A percentile compares a stretch with the other conserved stretches of the same genome.
phyloP scores from a whole-genome alignment of 176 grass and related monocot species.

The Zea luxurians region DNA sequence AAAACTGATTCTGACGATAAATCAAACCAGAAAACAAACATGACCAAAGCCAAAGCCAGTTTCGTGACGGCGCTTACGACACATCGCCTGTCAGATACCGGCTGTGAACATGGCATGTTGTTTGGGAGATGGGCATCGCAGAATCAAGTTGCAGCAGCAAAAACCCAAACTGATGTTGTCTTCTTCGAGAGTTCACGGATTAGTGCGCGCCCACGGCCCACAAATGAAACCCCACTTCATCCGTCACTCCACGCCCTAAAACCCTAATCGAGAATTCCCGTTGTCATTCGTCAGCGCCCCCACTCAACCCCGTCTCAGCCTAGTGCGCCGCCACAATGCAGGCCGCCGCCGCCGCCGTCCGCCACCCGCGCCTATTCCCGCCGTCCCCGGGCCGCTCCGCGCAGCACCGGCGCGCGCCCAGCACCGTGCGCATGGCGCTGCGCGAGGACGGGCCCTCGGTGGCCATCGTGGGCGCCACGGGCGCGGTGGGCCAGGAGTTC shows the following conservation, averaged over 20 bases:
- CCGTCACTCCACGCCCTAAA: conserved; percentile 23
- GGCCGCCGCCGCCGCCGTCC: conserved; percentile 39
- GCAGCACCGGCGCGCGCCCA: background rate
- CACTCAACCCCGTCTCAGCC: background rate
- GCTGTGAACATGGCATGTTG: too few species aligned
- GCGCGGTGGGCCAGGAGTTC: conserved; percentile 93
- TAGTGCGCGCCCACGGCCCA: conserved; percentile 13
- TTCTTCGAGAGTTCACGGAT: background rate
- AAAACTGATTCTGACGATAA: too few species aligned
- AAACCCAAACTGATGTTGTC: too few species aligned
- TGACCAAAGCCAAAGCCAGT: too few species aligned
- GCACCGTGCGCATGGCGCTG: conserved; percentile 73
- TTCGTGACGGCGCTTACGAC: too few species aligned
- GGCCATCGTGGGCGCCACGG: conserved; percentile 91
- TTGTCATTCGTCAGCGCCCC: background rate
- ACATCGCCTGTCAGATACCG: too few species aligned
- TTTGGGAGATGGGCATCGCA: too few species aligned
- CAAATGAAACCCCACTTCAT: conserved; percentile 13
- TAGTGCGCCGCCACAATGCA: conserved; percentile 56
- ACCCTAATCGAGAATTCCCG: conserved; percentile 35
- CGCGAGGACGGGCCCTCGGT: conserved; percentile 74
- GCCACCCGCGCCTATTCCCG: conserved; percentile 44
- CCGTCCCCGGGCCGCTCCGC: conserved; percentile 2
- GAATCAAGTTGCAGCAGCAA: too few species aligned
- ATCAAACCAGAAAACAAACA: too few species aligned